A percentile compares a stretch with the other conserved stretches of the same genome.
These are phyloP conservation scores for Yamadazyma sp. DNA, from an alignment of 805 yeast species.

Conservation along the genomic window DNA sequence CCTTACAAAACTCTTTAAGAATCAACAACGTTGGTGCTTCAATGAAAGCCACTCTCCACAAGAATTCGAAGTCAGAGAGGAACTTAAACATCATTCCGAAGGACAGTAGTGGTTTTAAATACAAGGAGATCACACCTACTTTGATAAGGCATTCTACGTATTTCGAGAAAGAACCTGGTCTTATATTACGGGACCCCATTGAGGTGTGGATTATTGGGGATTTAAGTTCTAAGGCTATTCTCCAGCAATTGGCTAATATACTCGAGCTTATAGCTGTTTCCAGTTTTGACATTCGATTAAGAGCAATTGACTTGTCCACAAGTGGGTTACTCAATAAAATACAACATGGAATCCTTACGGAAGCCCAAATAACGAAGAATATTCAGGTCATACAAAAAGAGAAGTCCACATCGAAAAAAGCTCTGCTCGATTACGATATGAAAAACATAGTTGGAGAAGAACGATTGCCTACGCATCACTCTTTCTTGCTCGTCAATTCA, in stretches of 20 bases:
- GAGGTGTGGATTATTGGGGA: slow-evolving; percentile 57
- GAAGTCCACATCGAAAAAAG: not conserved
- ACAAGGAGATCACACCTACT: slow-evolving; percentile 28
- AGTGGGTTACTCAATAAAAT: slow-evolving; percentile 6
- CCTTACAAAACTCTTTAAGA: slow-evolving; percentile 27
- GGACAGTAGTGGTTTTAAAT: slow-evolving; percentile 33
- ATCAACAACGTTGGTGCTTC: slow-evolving; percentile 23
- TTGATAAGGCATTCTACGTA: slow-evolving; percentile 24
- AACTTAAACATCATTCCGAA: slow-evolving; percentile 40
- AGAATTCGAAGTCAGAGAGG: slow-evolving; percentile 43
- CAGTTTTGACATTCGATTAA: slow-evolving; percentile 36
- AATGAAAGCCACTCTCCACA: slow-evolving; percentile 44
- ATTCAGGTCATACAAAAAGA: not conserved
- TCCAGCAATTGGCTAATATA: slow-evolving; percentile 31
- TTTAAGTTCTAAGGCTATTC: slow-evolving; percentile 30
- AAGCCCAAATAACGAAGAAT: not conserved
- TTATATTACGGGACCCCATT: slow-evolving; percentile 3
- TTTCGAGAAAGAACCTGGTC: slow-evolving; percentile 24
- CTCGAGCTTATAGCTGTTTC: slow-evolving; percentile 25
- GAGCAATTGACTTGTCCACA: slow-evolving; percentile 29
- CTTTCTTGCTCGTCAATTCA: slow-evolving; percentile 54
- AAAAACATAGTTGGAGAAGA: slow-evolving; percentile 26
- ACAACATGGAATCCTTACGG: slow-evolving; percentile 5
- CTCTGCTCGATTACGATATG: slow-evolving; percentile 1
- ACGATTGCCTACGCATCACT: slow-evolving; percentile 31